Percentiles rank a stretch among this genome's conserved stretches.
phyloP scores from a whole-genome alignment of 2,329 filamentous ascomycete genomes.

The Hypoxylon sp. region DNA sequence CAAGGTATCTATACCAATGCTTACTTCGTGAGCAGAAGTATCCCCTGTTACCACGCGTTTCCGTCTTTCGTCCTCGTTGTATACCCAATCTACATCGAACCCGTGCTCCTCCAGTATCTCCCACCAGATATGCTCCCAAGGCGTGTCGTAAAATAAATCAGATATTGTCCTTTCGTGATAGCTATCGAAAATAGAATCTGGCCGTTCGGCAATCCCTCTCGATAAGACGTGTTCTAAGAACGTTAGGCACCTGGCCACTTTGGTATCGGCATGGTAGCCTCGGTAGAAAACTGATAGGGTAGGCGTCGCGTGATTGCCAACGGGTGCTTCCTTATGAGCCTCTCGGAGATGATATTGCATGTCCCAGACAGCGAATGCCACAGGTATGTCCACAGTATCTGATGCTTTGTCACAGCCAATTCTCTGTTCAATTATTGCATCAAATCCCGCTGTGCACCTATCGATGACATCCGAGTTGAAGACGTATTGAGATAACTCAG shows the following conservation, averaged over 20 bases:
- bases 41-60: slow-evolving; percentile 23
- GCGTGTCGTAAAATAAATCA: not conserved
- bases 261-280: slow-evolving; percentile 1
- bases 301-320: not conserved
- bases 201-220: slow-evolving; percentile 21
- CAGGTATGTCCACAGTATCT: slow-evolving; percentile 7
- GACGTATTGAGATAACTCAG: not conserved
- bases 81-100: slow-evolving; percentile 38
- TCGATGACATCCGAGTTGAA: not conserved
- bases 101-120: slow-evolving; percentile 31
- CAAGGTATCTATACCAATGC: slow-evolving; percentile 15
- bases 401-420: not conserved
- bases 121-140: slow-evolving; percentile 25
- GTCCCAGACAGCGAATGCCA: not conserved
- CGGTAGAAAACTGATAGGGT: slow-evolving; percentile 6
- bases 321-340: not conserved
- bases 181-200: slow-evolving; percentile 33
- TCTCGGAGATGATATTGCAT: not conserved
- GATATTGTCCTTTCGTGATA: not conserved
- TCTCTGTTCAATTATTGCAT: not conserved
- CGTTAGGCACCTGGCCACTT: not conserved
- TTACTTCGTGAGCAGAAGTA: slow-evolving; percentile 40
- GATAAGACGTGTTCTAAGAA: slow-evolving; percentile 31
- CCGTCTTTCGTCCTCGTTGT: slow-evolving; percentile 32
- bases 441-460: not conserved